Evolutionary conservation across 257 asterid species (phyloP).

Genomic region (Misopates orontium): DNA sequence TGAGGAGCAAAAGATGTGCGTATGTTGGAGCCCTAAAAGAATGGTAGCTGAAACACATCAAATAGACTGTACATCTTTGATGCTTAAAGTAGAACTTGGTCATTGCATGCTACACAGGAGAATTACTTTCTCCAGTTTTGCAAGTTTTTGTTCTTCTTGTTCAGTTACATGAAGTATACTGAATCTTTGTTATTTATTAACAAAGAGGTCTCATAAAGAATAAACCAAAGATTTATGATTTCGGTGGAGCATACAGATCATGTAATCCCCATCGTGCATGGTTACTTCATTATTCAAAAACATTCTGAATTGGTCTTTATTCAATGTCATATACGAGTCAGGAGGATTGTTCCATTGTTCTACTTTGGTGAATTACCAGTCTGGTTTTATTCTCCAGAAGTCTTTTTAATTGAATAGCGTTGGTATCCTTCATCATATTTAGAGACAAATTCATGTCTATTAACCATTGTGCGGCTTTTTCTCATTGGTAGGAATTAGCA

Average conservation of each 20-base stretch:
- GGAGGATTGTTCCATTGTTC: too few relatives aligned
- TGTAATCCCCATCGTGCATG: background rate
- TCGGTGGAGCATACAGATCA: background rate
- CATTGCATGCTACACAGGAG: background rate
- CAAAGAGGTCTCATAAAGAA: background rate
- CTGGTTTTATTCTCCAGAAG: too few relatives aligned
- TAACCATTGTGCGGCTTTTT: background rate
- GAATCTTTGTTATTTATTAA: background rate
- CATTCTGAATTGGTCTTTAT: conserved; percentile 6
- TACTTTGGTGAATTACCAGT: too few relatives aligned
- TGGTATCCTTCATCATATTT: too few relatives aligned
- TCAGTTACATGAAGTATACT: background rate
- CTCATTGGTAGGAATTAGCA: conserved; percentile 59
- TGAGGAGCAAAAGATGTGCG: too few relatives aligned
- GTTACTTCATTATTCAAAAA: background rate
- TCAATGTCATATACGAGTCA: too few relatives aligned
- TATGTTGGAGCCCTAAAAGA: too few relatives aligned
- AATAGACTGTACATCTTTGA: background rate
- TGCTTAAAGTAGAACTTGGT: background rate
- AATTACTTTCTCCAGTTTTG: background rate
- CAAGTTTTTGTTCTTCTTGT: background rate
- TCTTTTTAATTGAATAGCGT: too few relatives aligned
- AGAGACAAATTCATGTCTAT: background rate
- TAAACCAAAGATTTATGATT: background rate
- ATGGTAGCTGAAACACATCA: background rate